A percentile compares a stretch with the other conserved stretches of the same genome.
Evolutionary conservation across 352 stramenopile species (phyloP).

Genomic region (Thalassiosira livingstoniorum): DNA sequence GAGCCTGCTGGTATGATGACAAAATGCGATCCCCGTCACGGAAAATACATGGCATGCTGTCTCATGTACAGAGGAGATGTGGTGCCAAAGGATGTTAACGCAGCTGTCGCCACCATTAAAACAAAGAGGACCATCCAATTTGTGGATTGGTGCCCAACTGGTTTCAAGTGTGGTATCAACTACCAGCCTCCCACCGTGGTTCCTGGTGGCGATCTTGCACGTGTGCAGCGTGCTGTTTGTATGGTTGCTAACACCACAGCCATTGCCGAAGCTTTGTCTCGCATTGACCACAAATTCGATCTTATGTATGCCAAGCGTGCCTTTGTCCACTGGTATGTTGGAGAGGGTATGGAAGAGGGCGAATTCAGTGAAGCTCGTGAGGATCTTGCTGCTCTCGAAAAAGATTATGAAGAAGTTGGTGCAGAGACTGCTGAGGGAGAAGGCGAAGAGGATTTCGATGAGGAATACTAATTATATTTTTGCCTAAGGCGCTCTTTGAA

Average conservation of each 20-base stretch:
- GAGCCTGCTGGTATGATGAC: conserved; percentile 98
- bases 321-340: conserved; percentile 99
- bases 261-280: conserved; percentile 97
- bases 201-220: conserved; percentile 95
- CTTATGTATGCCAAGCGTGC: conserved; percentile 99
- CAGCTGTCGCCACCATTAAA: conserved; percentile 98
- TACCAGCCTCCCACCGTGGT: conserved; percentile 97
- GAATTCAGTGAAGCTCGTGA: conserved; percentile 99
- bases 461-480: conserved; percentile 55
- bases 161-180: conserved; percentile 99
- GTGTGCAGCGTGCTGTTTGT: conserved; percentile 97
- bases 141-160: conserved; percentile 98
- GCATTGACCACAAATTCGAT: conserved; percentile 99
- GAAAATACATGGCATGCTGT: conserved; percentile 99
- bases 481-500: neutral
- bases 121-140: conserved; percentile 99
- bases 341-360: conserved; percentile 99
- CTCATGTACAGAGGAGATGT: conserved; percentile 98
- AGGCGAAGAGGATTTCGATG: conserved; percentile 91
- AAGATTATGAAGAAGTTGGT: conserved; percentile 99
- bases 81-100: conserved; percentile 95
- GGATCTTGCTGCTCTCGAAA: conserved; percentile 97
- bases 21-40: conserved; percentile 98
- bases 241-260: conserved; percentile 99
- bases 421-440: conserved; percentile 97